phyloP scores from a whole-genome alignment of 345 rosid species.

The Conringia planisiliqua region DNA sequence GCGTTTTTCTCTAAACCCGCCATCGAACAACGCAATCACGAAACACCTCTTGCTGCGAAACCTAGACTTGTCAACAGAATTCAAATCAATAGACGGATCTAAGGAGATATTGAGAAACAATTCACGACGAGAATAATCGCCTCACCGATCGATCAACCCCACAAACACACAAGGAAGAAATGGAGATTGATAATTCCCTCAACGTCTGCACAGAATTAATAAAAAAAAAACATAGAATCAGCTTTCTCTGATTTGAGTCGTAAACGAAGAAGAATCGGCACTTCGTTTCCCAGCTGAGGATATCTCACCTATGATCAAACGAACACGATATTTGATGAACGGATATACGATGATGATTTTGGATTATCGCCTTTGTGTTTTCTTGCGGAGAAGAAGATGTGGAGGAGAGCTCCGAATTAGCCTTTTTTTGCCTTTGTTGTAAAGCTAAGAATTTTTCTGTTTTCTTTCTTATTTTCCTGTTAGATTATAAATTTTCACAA shows the following conservation, averaged over 20 bases:
- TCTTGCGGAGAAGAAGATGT: conserved; percentile 23
- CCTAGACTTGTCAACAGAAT: not conserved
- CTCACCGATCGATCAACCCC: conserved; percentile 20
- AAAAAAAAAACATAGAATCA: not conserved
- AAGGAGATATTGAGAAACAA: not conserved
- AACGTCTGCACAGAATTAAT: not conserved
- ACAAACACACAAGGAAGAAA: not conserved
- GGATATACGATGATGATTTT: conserved; percentile 5
- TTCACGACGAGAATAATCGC: not conserved
- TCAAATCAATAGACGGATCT: not conserved
- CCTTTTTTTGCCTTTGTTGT: conserved; percentile 18
- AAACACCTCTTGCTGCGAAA: not conserved
- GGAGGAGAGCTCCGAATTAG: conserved; percentile 30
- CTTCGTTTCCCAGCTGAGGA: not conserved
- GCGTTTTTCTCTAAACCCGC: conserved; percentile 41
- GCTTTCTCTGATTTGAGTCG: conserved; percentile 6
- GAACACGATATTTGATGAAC: not conserved
- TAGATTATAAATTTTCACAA: not conserved
- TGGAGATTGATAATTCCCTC: not conserved
- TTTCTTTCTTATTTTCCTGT: not conserved
- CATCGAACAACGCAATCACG: conserved; percentile 36
- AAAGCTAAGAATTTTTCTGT: conserved; percentile 27
- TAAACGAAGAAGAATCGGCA: not conserved
- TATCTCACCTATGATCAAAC: not conserved
- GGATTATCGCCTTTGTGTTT: not conserved